Evolutionary conservation across 208 protist genomes (phyloP).

Genomic region (Tritrichomonas foetus): DNA sequence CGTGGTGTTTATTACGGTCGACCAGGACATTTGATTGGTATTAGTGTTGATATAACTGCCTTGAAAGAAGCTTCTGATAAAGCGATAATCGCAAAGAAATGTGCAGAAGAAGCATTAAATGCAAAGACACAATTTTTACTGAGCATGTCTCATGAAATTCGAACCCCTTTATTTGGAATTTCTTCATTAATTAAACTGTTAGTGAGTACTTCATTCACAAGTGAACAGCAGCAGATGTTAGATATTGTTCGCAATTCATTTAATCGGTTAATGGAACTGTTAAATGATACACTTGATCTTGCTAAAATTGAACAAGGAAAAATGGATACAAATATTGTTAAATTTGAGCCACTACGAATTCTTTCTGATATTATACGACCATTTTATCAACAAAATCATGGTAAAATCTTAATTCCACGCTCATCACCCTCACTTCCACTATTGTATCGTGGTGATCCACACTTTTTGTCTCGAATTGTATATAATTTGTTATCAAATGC

Average conservation of each 20-base stretch:
- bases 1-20: background rate
- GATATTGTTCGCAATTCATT: background rate
- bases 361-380: too few relatives aligned
- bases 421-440: background rate
- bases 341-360: too few relatives aligned
- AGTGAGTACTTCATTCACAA: background rate
- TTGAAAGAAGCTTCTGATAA: background rate
- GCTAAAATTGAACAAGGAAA: background rate
- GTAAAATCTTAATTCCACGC: too few relatives aligned
- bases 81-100: background rate
- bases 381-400: too few relatives aligned
- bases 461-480: slow-evolving; percentile 51
- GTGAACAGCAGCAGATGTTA: background rate
- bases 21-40: background rate
- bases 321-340: too few relatives aligned
- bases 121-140: background rate
- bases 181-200: background rate
- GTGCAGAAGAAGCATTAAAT: background rate
- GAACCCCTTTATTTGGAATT: background rate
- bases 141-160: background rate
- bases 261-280: background rate
- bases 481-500: slow-evolving; percentile 57
- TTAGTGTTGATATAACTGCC: background rate
- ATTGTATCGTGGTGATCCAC: background rate
- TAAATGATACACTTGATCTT: background rate